phyloP scores from a whole-genome alignment of 805 yeast genomes.

The Lipomyces chichibuensis region DNA sequence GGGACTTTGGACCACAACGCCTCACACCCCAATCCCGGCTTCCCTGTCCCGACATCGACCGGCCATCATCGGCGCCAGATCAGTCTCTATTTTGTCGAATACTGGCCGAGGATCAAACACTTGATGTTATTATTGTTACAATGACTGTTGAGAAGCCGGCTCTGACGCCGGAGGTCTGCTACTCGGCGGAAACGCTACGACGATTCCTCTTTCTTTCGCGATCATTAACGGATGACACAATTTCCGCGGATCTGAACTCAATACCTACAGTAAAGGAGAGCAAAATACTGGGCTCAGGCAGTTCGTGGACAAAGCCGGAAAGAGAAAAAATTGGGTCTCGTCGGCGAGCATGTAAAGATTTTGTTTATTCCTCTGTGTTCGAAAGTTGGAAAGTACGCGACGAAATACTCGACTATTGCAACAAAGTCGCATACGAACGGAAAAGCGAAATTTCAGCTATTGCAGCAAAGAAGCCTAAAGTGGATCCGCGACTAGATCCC shows the following conservation, averaged over 20 bases:
- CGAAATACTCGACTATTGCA: slow-evolving; percentile 34
- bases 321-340: slow-evolving; percentile 17
- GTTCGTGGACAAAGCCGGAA: slow-evolving; percentile 24
- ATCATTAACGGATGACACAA: slow-evolving; percentile 26
- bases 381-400: slow-evolving; percentile 39
- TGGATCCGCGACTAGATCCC: slow-evolving; percentile 44
- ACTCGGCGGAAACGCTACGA: slow-evolving; percentile 26
- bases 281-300: slow-evolving; percentile 8
- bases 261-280: slow-evolving; percentile 15
- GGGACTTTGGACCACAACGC: not conserved
- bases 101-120: not conserved
- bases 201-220: slow-evolving; percentile 29
- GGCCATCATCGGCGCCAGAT: not conserved
- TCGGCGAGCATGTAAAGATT: slow-evolving; percentile 19
- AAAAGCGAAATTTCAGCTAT: slow-evolving; percentile 45
- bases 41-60: not conserved
- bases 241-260: slow-evolving; percentile 30
- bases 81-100: not conserved
- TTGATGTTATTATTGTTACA: not conserved
- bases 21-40: no score
- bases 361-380: slow-evolving; percentile 20
- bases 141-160: slow-evolving; percentile 17
- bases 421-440: slow-evolving; percentile 30
- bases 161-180: slow-evolving; percentile 24
- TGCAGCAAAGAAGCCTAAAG: slow-evolving; percentile 46